Base-by-base conservation (phyloP, 164 flowering plant species). In the Vitis rupestris region DNA sequence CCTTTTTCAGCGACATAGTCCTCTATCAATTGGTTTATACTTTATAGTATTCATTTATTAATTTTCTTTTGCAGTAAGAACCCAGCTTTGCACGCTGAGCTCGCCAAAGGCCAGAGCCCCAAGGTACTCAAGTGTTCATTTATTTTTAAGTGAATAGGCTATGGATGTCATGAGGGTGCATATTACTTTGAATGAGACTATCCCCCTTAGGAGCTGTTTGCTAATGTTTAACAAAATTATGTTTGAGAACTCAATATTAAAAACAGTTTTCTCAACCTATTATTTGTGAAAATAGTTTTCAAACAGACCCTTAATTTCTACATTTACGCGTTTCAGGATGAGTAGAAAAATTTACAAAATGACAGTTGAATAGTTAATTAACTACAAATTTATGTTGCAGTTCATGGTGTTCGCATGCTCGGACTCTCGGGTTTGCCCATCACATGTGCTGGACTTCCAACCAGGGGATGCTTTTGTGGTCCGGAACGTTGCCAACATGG, bases 71-170 rank as follows among this genome's bases (percentile, higher is more conserved):
- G 67, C 92, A 95, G 99, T 62, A 90, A 69, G 64, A 89, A 87
- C 23, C 97, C 98, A 13, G 85, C 76, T 17, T 69, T 93, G 68
- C 86, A 64, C 56, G 75, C 74, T 15, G 91, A 95, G 66, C 92
- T 95, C 13, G 74, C 97, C 65, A 85, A 90, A 73, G 98, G 99
- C 67, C 99, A 93, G 76, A 81, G 88, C 72, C 99, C 99, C 47
- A 87, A 84, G 97, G 99, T 95, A 81, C 44, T 6, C 44, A 31
- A 23, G 1, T 23, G 44, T 29, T 2, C 31, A 64, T 23, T 17
- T 7, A 4, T 55, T 15, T 14, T 47, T 62, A 50, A 9, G 14
- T 19, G 27, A 10, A 23, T 65, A 11, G 13, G 10, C 27, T 50
- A 14, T 14, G 23, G 14, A 14, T 0, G 19, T 64, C 14, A 23